Conservation (phyloP, 805 yeast genomes). For the Hanseniaspora nectarophila region DNA sequence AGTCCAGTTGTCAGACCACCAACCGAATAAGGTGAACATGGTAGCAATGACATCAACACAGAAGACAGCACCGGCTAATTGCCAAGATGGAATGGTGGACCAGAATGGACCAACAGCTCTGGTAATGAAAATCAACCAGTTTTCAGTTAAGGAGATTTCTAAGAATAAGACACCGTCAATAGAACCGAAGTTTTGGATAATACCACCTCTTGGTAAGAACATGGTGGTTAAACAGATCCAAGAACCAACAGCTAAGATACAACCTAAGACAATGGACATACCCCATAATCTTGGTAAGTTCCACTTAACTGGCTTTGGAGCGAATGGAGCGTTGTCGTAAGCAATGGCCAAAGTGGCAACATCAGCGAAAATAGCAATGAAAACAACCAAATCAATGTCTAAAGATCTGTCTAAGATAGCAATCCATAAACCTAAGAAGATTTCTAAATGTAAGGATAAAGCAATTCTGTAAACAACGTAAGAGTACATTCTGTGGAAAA, state of each 20-base stretch:
- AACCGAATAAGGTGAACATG: constrained; percentile 84
- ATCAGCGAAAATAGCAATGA: constrained; percentile 95
- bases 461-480: constrained; percentile 98
- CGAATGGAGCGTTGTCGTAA: constrained; percentile 92
- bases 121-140: constrained; percentile 93
- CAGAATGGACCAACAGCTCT: constrained; percentile 98
- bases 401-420: constrained; percentile 79
- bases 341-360: constrained; percentile 96
- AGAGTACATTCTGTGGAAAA: constrained; percentile 98
- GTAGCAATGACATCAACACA: constrained; percentile 85
- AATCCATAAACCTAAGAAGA: constrained; percentile 93
- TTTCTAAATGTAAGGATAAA: constrained; percentile 83
- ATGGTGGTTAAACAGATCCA: constrained; percentile 92
- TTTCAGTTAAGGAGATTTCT: constrained; percentile 89
- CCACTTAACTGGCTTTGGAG: constrained; percentile 90
- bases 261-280: constrained; percentile 81
- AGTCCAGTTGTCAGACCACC: constrained; percentile 97
- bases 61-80: constrained; percentile 86
- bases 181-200: constrained; percentile 90
- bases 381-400: constrained; percentile 83
- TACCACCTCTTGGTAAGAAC: constrained; percentile 86
- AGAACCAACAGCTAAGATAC: constrained; percentile 77
- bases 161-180: constrained; percentile 86
- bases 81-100: constrained; percentile 95
- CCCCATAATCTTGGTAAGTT: constrained; percentile 95